Conservation (phyloP, 192 early-diverging fungal species). For the Gamsiella multidivaricata region DNA sequence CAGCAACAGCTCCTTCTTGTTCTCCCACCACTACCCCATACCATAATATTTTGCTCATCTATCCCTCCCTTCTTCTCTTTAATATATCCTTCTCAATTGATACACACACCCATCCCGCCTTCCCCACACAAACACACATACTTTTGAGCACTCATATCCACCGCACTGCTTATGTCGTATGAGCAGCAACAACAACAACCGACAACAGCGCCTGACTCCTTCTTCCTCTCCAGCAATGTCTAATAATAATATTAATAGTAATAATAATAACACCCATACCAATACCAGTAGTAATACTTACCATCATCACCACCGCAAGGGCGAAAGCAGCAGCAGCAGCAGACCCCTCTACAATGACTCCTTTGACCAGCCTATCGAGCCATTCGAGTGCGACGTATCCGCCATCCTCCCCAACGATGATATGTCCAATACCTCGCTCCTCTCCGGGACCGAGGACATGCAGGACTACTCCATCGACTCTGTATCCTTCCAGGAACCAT, state of each 20-base stretch:
- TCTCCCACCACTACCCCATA: too few relatives aligned
- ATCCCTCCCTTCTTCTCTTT: background rate
- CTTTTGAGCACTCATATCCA: background rate
- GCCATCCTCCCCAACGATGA: constrained; percentile 26
- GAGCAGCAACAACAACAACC: background rate
- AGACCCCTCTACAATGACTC: constrained; percentile 40
- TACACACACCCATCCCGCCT: too few relatives aligned
- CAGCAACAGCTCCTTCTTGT: too few relatives aligned
- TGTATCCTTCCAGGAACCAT: background rate
- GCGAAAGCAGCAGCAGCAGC: background rate
- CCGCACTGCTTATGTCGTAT: background rate
- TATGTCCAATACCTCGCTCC: constrained; percentile 15
- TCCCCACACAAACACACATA: too few relatives aligned
- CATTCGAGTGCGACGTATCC: constrained; percentile 45
- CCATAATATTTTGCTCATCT: constrained; percentile 7
- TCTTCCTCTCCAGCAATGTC: too few relatives aligned
- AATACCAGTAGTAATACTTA: too few relatives aligned
- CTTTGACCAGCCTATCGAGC: constrained; percentile 47
- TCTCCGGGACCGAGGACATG: constrained; percentile 30
- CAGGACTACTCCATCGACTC: constrained; percentile 12
- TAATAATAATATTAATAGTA: constrained; percentile 1
- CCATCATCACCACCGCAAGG: too few relatives aligned
- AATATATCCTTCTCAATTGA: too few relatives aligned
- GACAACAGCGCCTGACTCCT: background rate
- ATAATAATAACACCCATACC: background rate